Base-by-base conservation (phyloP, 768 basidiomycete genomes). In the Pulveroboletus ravenelii region DNA sequence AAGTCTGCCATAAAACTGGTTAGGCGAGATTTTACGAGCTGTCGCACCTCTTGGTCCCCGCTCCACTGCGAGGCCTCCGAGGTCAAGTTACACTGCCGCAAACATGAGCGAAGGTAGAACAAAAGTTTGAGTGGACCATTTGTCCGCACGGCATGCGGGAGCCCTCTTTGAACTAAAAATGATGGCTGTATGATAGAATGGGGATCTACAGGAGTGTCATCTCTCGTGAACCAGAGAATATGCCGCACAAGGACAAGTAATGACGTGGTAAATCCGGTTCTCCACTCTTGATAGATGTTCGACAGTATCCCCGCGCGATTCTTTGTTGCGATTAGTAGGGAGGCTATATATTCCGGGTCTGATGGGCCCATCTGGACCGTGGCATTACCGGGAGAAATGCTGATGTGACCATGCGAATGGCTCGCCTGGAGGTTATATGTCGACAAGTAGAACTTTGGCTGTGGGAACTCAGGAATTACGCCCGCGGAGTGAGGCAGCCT, bases 161-260 rank as follows among this genome's bases (percentile, higher is more conserved):
- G 66, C 5, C 90, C 90, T 40, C 75, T 79, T 62, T 89, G 89
- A 23, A 93, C 80, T 31, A 94, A 76, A 62, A 81, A 90, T 3
- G 90, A 92, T 6, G 89, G 87, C 42, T 92, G 89, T 29, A 83
- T 89, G 30, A 87, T 81, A 18, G 91, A 92, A 13, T 90, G 73
- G 8, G 89, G 87, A 62, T 93, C 88, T 7, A 88, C 73, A 27
- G 81, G 68, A 3, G 79, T 62, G 20, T 74, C 68, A 29, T 77
- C 68, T 27, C 70, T 68, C n/a, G 83, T 81, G 45, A 70, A 70
- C 50, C 68, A 62, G 45, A 89, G 70, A 43, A 86, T 74, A 38
- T 71, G 68, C 43, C 70, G 68, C 18, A 85, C 67, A 17, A 78
- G 64, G n/a, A 61, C 58, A 46, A 66, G 70, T 39, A 71, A 70